A percentile compares a stretch with the other conserved stretches of the same genome.
Evolutionary conservation across 352 stramenopile genomes (phyloP).

Genomic region (Pythium brassicae): DNA sequence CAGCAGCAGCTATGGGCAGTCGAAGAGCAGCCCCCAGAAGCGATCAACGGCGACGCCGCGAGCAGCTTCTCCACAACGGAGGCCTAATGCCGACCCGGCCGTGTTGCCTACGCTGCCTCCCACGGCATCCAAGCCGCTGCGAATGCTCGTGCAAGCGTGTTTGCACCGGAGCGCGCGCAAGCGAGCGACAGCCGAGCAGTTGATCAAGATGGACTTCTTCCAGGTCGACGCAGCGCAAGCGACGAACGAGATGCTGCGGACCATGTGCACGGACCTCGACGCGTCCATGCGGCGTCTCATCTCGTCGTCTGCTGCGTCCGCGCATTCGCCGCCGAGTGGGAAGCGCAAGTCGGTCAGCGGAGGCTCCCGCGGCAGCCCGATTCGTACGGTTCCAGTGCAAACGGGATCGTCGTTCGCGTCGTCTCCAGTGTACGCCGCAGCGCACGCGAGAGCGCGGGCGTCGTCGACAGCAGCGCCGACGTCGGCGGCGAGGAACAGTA

Average conservation of each 20-base stretch:
- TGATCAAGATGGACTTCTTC: slow-evolving; percentile 47
- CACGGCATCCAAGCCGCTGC: slow-evolving; percentile 39
- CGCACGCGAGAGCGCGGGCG: background rate
- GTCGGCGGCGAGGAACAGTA: background rate
- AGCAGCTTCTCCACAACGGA: slow-evolving; percentile 1
- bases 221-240: slow-evolving; percentile 40
- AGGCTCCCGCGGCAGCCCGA: background rate
- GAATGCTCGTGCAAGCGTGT: slow-evolving; percentile 35
- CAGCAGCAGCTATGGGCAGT: background rate
- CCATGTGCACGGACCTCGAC: slow-evolving; percentile 56
- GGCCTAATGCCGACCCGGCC: background rate
- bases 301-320: background rate
- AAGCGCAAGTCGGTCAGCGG: background rate
- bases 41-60: slow-evolving; percentile 1
- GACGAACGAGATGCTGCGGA: slow-evolving; percentile 47
- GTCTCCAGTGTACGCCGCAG: background rate
- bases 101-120: slow-evolving; percentile 33
- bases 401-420: background rate
- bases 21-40: slow-evolving; percentile 4
- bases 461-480: background rate
- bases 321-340: background rate
- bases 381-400: background rate
- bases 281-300: slow-evolving; percentile 36
- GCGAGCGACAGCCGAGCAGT: slow-evolving; percentile 21
- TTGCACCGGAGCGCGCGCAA: slow-evolving; percentile 39